Evolutionary conservation across 164 flowering plant species (phyloP).

Genomic region (grape (Vitis vinifera)): ASM3070453v1 NC_081818.1:24510501-24511000

Average conservation of each 20-base stretch:
- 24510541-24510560: slow-evolving; percentile 53
- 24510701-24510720: too few species aligned
- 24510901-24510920: slow-evolving; percentile 87
- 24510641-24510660: too few species aligned
- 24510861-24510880: slow-evolving; percentile 97
- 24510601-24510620: too few species aligned
- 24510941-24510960: slow-evolving; percentile 75
- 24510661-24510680: too few species aligned
- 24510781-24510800: slow-evolving; percentile 71
- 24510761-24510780: slow-evolving; percentile 92
- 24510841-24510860: slow-evolving; percentile 83
- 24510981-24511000: slow-evolving; percentile 54
- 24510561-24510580: slow-evolving; percentile 10
- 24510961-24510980: slow-evolving; percentile 75
- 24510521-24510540: slow-evolving; percentile 90
- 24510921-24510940: slow-evolving; percentile 89
- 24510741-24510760: slow-evolving; percentile 41
- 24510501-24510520: slow-evolving; percentile 91
- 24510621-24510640: too few species aligned
- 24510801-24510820: slow-evolving; percentile 56
- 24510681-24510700: too few species aligned
- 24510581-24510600: neutral
- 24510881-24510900: slow-evolving; percentile 96
- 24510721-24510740: neutral
- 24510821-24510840: slow-evolving; percentile 81